Evolutionary conservation across 352 stramenopile genomes (phyloP), one percentile per base, ranked within the genome.

Genomic region (Globisporangium sylvaticum): DNA sequence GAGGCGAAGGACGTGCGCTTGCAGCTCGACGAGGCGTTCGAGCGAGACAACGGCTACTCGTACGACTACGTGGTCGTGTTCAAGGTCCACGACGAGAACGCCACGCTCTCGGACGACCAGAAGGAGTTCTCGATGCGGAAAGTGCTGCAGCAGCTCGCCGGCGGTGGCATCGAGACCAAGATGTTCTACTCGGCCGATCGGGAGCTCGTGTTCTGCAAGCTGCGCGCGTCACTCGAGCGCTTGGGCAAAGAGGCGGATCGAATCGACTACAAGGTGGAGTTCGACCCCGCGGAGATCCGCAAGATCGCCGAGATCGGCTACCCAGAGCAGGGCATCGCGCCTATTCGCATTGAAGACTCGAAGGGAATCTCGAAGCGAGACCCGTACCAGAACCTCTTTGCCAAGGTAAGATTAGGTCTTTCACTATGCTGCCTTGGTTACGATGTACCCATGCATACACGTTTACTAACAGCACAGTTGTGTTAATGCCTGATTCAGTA

Each of bases 21-120:
- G 66, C 72, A 87, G 63, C 67, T 90, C 50, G 82, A 90, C 65
- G 76, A 79, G 48, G 76, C 76, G 37, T 92, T 92, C 34, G 72
- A 87, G 70, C 67, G 64, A 24, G 73, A 84, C 44, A 87, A 92
- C 65, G 82, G 84, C 55, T 91, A 87, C 78, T 89, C 83, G 69
- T 92, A 85, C 74, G 84, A 92, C 81, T 92, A 90, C 56, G 82
- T 83, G 60, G 70, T 92, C 58, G 84, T 92, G 39, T 92, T 92
- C 81, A 86, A 92, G 62, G 82, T 92, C 34, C 82, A 92, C 73
- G 82, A 90, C 60, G 84, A 92, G 67, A 78, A 66, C 54, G 74
- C 74, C 7, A 69, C 83, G 64, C 75, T 92, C 46, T 74, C 71
- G 64, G 58, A 80, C 31, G 39, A 62, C 39, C 84, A 92, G 62